Base-by-base conservation (phyloP, 192 early-diverging fungal genomes). In the Podila clonocystis region DNA sequence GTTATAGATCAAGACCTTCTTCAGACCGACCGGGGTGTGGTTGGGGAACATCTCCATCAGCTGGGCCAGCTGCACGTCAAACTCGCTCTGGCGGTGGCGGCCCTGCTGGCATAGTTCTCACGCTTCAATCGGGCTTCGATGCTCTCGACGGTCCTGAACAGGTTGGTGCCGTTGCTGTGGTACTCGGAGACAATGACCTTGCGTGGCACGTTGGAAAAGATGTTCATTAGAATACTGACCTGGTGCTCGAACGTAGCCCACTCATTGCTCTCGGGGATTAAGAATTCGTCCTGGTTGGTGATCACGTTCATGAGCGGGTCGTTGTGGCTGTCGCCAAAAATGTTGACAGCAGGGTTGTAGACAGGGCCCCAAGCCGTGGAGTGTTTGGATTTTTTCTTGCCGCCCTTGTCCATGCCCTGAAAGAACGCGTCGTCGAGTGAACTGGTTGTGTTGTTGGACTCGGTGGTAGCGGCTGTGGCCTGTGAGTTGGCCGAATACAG, bases 161-260 rank as follows among this genome's bases (percentile, higher is more conserved):
- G 38, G 4, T 80, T 41, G 3, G 77, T 30, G 9, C 65, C 65
- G 36, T 80, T 80, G 61, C 65, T 61, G 62, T 80, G 77, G 50
- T 73, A 80, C 13, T 72, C 70, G 12, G 77, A 80, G 2, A 80
- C 70, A n/a, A 80, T 80, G 15, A 45, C 68, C 36, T 58, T 68
- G 58, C 67, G 60, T n/a, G 77, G 69, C 5, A 80, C 70, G 8
- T 70, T 73, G 24, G 72, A 66, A 45, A 80, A 80, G 36, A 80
- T 65, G 34, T 73, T 73, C 70, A 80, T 72, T 67, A 80, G 58
- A 30, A 73, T 73, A 26, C 70, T 68, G 34, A 80, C 68, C 24
- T 80, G 77, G 28, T 80, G 77, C 17, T 80, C 77, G 31, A 80
- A 80, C 22, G 77, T 80, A 6, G 70, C 77, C 77, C 77, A 80